Evolutionary conservation across 1,139 yeast genomes (phyloP).

Genomic region (Lodderomyces pseudojiufengensis): DNA sequence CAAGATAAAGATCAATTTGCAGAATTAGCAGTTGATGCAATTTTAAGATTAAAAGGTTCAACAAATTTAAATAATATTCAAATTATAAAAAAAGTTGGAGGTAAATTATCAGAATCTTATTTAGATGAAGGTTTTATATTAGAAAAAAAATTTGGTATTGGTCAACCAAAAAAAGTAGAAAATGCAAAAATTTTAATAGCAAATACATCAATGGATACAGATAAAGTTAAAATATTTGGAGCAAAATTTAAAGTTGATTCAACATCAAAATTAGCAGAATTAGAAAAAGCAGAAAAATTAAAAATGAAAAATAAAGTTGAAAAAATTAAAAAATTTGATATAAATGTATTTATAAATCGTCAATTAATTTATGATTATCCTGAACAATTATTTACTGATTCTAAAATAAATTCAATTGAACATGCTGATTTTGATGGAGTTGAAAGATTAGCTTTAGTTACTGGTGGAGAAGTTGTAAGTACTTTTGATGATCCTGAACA

Average conservation of each 20-base stretch:
- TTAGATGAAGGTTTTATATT: slow-evolving; percentile 93
- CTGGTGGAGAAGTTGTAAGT: slow-evolving; percentile 97
- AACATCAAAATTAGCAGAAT: slow-evolving; percentile 89
- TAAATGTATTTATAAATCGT: slow-evolving; percentile 89
- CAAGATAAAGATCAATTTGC: slow-evolving; percentile 92
- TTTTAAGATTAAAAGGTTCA: slow-evolving; percentile 84
- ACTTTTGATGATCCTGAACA: slow-evolving; percentile 91
- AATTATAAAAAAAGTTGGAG: slow-evolving; percentile 90
- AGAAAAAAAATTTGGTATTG: slow-evolving; percentile 88
- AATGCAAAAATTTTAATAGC: slow-evolving; percentile 89
- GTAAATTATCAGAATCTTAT: slow-evolving; percentile 85
- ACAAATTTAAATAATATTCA: slow-evolving; percentile 95
- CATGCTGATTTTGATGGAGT: slow-evolving; percentile 99
- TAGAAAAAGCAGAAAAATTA: slow-evolving; percentile 91
- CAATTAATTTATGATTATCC: slow-evolving; percentile 98
- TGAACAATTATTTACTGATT: slow-evolving; percentile 87
- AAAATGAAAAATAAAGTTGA: slow-evolving; percentile 91
- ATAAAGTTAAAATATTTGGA: slow-evolving; percentile 94
- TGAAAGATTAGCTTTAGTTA: slow-evolving; percentile 91
- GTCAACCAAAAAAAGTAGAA: slow-evolving; percentile 82
- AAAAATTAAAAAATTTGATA: slow-evolving; percentile 76
- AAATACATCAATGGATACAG: slow-evolving; percentile 96
- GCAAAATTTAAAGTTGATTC: slow-evolving; percentile 97
- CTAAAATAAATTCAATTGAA: slow-evolving; percentile 86
- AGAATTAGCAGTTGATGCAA: slow-evolving; percentile 89